These are phyloP conservation scores for Mycena pura DNA, from an alignment of 768 basidiomycete species.

Conservation along the genomic window DNA sequence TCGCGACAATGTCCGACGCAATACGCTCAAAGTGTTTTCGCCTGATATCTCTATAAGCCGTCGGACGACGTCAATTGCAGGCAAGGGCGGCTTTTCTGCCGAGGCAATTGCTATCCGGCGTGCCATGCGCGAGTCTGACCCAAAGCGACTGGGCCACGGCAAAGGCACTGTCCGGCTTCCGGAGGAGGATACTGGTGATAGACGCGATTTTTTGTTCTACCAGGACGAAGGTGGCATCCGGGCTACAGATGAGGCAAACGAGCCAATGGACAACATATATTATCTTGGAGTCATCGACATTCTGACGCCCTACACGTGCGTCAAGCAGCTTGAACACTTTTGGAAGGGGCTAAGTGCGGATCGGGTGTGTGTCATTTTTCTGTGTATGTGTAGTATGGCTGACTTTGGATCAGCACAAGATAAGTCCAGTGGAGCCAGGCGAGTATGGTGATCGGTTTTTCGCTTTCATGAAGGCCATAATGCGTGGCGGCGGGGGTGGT, in stretches of 20 bases:
- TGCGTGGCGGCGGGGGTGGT: constrained; percentile 80
- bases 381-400: constrained; percentile 10
- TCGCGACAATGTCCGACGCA: constrained; percentile 87
- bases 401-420: constrained; percentile 73
- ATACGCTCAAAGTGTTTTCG: constrained; percentile 93
- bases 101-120: constrained; percentile 87
- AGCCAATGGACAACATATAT: constrained; percentile 78
- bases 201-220: constrained; percentile 88
- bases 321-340: constrained; percentile 86
- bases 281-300: constrained; percentile 98
- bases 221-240: constrained; percentile 94
- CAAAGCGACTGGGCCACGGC: constrained; percentile 64
- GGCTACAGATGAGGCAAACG: constrained; percentile 88
- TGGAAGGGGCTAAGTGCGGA: constrained; percentile 93
- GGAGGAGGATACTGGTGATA: constrained; percentile 68
- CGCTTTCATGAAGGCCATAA: constrained; percentile 82
- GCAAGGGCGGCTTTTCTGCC: constrained; percentile 63
- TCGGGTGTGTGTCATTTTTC: constrained; percentile 64
- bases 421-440: constrained; percentile 87
- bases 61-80: constrained; percentile 65
- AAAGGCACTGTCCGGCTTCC: constrained; percentile 59
- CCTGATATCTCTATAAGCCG: constrained; percentile 70
- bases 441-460: constrained; percentile 94
- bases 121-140: constrained; percentile 84
- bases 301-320: constrained; percentile 80